These are phyloP conservation scores for Citrus sinensis DNA, from an alignment of 345 rosid species.

Conservation along the genomic window DNA sequence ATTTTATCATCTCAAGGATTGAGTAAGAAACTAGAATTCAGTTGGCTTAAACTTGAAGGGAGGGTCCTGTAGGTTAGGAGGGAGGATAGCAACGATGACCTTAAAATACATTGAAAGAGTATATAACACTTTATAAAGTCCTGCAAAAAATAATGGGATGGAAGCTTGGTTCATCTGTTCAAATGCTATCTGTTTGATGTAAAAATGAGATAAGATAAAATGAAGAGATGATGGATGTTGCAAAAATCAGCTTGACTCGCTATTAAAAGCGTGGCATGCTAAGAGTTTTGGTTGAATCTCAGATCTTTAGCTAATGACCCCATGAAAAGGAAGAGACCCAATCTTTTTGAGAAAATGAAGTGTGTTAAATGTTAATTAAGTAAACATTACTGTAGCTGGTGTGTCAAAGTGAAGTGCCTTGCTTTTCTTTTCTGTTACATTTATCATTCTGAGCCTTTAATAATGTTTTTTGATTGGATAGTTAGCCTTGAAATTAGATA, in stretches of 20 bases:
- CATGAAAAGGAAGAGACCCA: background rate
- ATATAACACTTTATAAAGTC: background rate
- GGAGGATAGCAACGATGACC: background rate
- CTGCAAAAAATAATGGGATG: background rate
- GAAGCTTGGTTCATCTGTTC: background rate
- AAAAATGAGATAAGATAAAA: background rate
- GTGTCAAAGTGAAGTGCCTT: background rate
- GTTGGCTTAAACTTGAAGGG: background rate
- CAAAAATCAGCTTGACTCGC: background rate
- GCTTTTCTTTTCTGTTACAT: background rate
- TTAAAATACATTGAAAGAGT: background rate
- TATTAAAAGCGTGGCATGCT: background rate
- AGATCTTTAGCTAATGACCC: background rate
- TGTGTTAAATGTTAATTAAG: background rate
- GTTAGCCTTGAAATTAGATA: slow-evolving; percentile 5
- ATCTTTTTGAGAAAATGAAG: background rate
- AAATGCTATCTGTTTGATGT: background rate
- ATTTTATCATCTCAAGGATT: background rate
- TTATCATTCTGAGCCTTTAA: background rate
- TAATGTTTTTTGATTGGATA: background rate
- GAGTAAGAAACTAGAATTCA: background rate
- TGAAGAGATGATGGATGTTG: background rate
- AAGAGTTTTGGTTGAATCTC: background rate
- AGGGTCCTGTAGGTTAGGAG: background rate
- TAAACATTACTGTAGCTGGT: background rate